These are phyloP conservation scores for Talaromyces sp. DNA, from an alignment of 2,329 filamentous ascomycete species.

Conservation along the genomic window DNA sequence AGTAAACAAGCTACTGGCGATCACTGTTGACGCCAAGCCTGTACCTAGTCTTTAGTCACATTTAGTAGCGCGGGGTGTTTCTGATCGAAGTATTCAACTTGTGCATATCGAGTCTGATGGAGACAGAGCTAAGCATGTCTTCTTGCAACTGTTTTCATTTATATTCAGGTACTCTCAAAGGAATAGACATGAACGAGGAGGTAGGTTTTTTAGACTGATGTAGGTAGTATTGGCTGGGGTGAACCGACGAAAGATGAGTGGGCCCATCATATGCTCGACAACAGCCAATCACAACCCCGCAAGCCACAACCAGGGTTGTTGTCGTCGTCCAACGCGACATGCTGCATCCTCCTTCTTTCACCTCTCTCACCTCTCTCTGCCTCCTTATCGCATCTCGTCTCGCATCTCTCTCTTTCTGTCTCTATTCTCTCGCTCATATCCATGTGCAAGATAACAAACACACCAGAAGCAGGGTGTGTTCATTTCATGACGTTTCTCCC, in stretches of 20 bases:
- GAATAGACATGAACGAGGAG: not conserved
- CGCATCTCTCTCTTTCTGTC: not conserved
- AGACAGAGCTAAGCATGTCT: not conserved
- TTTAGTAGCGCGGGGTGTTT: slow-evolving; percentile 6
- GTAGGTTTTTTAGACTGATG: not conserved
- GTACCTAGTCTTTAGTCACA: slow-evolving; percentile 1
- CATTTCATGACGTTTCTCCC: slow-evolving; percentile 13
- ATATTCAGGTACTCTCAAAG: not conserved
- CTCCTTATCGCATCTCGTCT: not conserved
- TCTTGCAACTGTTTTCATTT: no score
- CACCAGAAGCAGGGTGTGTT: slow-evolving; percentile 8
- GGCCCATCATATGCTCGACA: not conserved
- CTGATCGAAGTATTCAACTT: not conserved
- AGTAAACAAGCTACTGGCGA: slow-evolving; percentile 2
- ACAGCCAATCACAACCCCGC: slow-evolving; percentile 7
- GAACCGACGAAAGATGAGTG: not conserved
- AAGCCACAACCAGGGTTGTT: slow-evolving; percentile 4
- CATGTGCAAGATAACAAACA: not conserved
- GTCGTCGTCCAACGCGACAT: slow-evolving; percentile 2
- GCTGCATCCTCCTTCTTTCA: not conserved
- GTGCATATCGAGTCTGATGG: not conserved
- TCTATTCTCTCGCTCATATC: not conserved
- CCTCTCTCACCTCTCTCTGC: not conserved
- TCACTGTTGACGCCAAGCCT: slow-evolving; percentile 3
- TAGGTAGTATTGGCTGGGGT: not conserved